These are phyloP conservation scores for Castanea sativa DNA, from an alignment of 306 rosid genomes.

Conservation along the genomic window DNA sequence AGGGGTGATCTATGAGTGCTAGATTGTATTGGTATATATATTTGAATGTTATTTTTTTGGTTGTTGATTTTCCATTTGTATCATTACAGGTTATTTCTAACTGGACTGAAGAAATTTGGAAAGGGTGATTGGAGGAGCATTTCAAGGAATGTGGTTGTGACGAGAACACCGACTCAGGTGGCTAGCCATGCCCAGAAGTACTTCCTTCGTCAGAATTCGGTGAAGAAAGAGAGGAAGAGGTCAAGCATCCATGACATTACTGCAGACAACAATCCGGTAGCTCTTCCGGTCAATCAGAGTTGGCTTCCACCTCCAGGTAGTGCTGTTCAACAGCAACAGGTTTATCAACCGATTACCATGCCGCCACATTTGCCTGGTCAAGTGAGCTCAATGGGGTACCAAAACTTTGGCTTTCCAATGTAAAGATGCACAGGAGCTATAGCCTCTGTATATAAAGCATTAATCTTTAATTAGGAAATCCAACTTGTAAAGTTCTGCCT, in stretches of 20 bases:
- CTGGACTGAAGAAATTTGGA: constrained; percentile 64
- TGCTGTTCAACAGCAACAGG: constrained; percentile 31
- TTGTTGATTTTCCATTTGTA: neutral
- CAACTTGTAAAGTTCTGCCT: constrained; percentile 15
- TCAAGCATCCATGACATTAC: constrained; percentile 96
- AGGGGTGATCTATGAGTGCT: neutral
- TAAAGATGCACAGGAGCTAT: constrained; percentile 10
- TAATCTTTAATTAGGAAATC: neutral
- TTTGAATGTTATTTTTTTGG: neutral
- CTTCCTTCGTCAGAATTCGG: constrained; percentile 66
- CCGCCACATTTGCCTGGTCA: constrained; percentile 22
- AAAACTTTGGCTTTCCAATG: constrained; percentile 33
- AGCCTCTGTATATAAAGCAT: constrained; percentile 13
- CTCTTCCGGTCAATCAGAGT: constrained; percentile 42
- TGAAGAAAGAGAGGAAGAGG: constrained; percentile 82
- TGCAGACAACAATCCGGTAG: constrained; percentile 40
- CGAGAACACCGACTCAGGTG: constrained; percentile 91
- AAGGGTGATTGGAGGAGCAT: constrained; percentile 99
- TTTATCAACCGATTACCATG: constrained; percentile 28
- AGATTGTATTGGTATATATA: neutral
- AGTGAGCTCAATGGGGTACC: constrained; percentile 19
- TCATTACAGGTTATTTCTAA: constrained; percentile 56
- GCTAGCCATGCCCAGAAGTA: constrained; percentile 99
- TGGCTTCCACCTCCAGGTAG: constrained; percentile 50
- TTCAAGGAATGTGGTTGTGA: constrained; percentile 78